Evolutionary conservation across 345 rosid genomes (phyloP).

Genomic region (Hirschfeldia incana): DNA sequence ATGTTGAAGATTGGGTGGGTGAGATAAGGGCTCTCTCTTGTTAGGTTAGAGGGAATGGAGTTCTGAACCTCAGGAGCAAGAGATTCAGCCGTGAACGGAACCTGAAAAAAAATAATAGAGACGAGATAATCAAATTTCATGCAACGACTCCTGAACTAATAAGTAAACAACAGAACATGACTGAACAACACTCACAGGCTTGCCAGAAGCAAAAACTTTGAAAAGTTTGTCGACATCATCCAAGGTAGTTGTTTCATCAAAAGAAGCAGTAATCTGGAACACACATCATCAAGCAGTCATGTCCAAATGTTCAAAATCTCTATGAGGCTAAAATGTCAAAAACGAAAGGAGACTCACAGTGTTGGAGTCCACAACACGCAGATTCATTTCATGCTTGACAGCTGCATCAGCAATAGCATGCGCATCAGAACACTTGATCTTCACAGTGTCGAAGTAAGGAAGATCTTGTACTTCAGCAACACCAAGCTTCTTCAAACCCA

Average conservation of each 20-base stretch:
- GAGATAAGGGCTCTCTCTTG: conserved; percentile 76
- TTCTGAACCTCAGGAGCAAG: conserved; percentile 79
- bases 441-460: conserved; percentile 95
- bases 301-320: conserved; percentile 8
- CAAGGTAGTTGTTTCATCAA: conserved; percentile 94
- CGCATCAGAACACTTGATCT: conserved; percentile 81
- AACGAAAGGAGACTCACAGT: conserved; percentile 60
- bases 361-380: conserved; percentile 76
- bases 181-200: conserved; percentile 60
- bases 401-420: conserved; percentile 80
- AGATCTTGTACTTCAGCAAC: conserved; percentile 76
- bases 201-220: conserved; percentile 72
- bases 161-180: conserved; percentile 14
- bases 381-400: conserved; percentile 65
- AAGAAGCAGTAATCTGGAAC: conserved; percentile 80
- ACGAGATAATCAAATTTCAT: conserved; percentile 11
- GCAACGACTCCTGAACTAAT: conserved; percentile 7
- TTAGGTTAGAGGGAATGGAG: conserved; percentile 67
- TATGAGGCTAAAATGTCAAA: not conserved
- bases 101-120: conserved; percentile 45
- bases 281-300: not conserved
- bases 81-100: conserved; percentile 81
- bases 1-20: conserved; percentile 83
- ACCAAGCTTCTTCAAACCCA: conserved; percentile 91
- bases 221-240: conserved; percentile 89